A percentile compares a stretch with the other conserved stretches of the same genome.
These are phyloP conservation scores for Combretum micranthum DNA, from an alignment of 345 rosid species.

Conservation along the genomic window DNA sequence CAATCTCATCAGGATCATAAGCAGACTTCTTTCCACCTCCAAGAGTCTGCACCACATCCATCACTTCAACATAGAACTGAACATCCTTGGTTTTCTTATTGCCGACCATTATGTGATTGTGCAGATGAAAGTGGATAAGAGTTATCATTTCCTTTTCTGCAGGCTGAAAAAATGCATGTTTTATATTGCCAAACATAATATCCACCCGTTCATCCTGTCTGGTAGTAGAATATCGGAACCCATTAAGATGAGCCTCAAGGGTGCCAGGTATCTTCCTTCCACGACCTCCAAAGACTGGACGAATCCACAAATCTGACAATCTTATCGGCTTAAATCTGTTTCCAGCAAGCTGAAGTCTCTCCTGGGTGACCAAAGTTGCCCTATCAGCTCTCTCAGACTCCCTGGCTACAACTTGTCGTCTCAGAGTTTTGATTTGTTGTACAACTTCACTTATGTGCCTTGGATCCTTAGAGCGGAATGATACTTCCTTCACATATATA, in stretches of 20 bases:
- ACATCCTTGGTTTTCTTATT: conserved; percentile 91
- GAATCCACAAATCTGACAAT: conserved; percentile 79
- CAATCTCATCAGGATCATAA: conserved; percentile 93
- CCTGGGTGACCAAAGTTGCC: conserved; percentile 89
- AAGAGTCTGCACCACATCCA: conserved; percentile 81
- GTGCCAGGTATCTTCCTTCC: conserved; percentile 84
- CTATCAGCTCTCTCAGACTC: conserved; percentile 92
- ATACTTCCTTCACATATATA: conserved; percentile 76
- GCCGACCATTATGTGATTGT: conserved; percentile 96
- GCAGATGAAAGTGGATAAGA: conserved; percentile 75
- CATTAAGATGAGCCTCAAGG: conserved; percentile 81
- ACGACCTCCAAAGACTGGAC: conserved; percentile 81
- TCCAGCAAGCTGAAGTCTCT: conserved; percentile 75
- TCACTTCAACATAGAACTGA: conserved; percentile 87
- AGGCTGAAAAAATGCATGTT: conserved; percentile 92
- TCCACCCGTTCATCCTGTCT: conserved; percentile 85
- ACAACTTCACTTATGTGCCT: conserved; percentile 89
- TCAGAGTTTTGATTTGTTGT: conserved; percentile 65
- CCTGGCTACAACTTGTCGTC: conserved; percentile 70
- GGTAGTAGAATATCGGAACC: conserved; percentile 71
- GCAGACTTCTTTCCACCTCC: conserved; percentile 93
- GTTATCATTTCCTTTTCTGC: conserved; percentile 95
- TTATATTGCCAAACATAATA: conserved; percentile 71
- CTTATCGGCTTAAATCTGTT: conserved; percentile 83
- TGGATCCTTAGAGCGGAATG: conserved; percentile 86